Conservation (phyloP, 805 yeast genomes). For the Metschnikowia reukaufii region DNA sequence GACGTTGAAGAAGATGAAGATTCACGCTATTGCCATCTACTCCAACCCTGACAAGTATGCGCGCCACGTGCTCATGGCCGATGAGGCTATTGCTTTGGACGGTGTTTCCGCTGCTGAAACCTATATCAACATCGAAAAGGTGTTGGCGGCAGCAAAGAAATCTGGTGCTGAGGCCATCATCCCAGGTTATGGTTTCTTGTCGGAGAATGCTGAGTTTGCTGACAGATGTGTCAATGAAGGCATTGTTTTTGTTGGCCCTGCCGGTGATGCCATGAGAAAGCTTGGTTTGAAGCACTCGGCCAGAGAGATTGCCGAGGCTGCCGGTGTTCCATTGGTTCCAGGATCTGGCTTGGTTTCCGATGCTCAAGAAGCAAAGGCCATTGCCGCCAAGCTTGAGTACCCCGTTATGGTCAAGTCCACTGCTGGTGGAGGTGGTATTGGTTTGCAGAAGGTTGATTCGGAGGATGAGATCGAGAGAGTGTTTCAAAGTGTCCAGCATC, state of each 20-base stretch:
- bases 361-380: slow-evolving; percentile 69
- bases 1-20: slow-evolving; percentile 77
- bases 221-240: slow-evolving; percentile 83
- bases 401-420: slow-evolving; percentile 97
- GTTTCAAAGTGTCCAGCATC: slow-evolving; percentile 89
- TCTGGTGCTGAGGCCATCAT: slow-evolving; percentile 92
- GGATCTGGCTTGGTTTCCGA: slow-evolving; percentile 82
- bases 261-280: slow-evolving; percentile 87
- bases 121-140: slow-evolving; percentile 81
- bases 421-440: slow-evolving; percentile 99
- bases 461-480: slow-evolving; percentile 79
- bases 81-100: slow-evolving; percentile 72
- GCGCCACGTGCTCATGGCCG: slow-evolving; percentile 82
- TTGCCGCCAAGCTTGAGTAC: slow-evolving; percentile 74
- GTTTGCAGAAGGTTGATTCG: slow-evolving; percentile 87
- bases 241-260: slow-evolving; percentile 93
- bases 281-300: slow-evolving; percentile 96
- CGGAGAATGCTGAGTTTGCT: slow-evolving; percentile 95
- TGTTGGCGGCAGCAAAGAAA: slow-evolving; percentile 78
- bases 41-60: slow-evolving; percentile 90
- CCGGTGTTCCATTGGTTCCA: slow-evolving; percentile 97
- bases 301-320: slow-evolving; percentile 84
- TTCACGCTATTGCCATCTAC: slow-evolving; percentile 81
- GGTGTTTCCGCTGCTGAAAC: slow-evolving; percentile 91
- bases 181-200: slow-evolving; percentile 96